phyloP scores from a whole-genome alignment of 139 green algal genomes.

The Desmodesmus armatus region DNA sequence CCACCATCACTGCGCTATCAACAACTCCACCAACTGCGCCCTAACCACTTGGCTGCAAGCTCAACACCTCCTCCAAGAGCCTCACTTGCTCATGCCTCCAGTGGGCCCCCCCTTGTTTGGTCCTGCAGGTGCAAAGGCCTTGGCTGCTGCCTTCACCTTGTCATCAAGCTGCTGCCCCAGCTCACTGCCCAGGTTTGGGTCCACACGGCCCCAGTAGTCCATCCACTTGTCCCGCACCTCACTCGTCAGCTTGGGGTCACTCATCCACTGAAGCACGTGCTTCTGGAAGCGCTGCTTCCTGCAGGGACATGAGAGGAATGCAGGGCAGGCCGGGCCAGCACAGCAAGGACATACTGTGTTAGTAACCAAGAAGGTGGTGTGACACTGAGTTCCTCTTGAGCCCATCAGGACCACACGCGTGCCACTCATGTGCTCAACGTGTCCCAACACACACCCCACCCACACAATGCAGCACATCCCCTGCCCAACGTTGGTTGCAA shows the following conservation, averaged over 20 bases:
- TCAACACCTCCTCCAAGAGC: too few relatives aligned
- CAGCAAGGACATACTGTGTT: too few relatives aligned
- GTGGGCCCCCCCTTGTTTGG: conserved; percentile 7
- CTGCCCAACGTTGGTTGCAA: too few relatives aligned
- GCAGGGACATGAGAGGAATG: not conserved
- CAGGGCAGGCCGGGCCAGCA: not conserved
- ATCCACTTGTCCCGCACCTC: conserved; percentile 26
- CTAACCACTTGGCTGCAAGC: too few relatives aligned
- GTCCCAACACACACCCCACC: too few relatives aligned
- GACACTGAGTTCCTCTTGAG: too few relatives aligned
- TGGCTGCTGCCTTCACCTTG: conserved; percentile 12
- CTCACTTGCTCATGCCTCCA: conserved; percentile 28
- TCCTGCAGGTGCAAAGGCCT: conserved; percentile 21
- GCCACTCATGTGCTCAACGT: too few relatives aligned
- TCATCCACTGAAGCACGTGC: conserved; percentile 38
- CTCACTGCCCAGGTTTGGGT: not conserved
- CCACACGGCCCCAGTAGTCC: conserved; percentile 29
- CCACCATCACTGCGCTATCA: too few relatives aligned
- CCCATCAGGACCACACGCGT: too few relatives aligned
- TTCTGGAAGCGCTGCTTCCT: conserved; percentile 43
- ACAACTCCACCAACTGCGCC: too few relatives aligned
- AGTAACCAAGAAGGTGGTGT: too few relatives aligned
- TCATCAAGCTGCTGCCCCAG: conserved; percentile 22
- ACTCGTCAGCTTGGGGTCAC: conserved; percentile 29
- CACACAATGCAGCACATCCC: too few relatives aligned